Conservation (phyloP, 2,329 filamentous ascomycete species). For the Trichoderma sp. region DNA sequence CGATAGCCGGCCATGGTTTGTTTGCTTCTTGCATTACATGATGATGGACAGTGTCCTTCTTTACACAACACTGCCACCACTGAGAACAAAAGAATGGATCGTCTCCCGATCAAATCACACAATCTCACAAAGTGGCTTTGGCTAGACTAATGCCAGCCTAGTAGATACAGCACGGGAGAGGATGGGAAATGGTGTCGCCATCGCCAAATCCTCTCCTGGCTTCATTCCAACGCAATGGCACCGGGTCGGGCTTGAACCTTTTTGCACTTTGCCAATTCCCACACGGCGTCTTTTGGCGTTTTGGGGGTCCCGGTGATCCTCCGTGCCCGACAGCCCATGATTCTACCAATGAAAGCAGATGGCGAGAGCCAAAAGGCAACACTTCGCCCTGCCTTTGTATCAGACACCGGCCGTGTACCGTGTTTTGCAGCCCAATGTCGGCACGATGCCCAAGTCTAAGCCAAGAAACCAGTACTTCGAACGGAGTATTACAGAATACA, state of each 20-base stretch:
- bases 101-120: not conserved
- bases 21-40: not conserved
- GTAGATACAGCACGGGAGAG: not conserved
- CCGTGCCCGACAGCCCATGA: not conserved
- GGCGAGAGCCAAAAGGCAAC: not conserved
- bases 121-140: conserved; percentile 2
- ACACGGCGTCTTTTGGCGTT: not conserved
- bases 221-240: conserved; percentile 15
- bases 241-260: conserved; percentile 6
- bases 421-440: not conserved
- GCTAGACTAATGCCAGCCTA: not conserved
- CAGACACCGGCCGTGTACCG: not conserved
- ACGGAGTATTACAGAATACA: not conserved
- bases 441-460: conserved; percentile 2
- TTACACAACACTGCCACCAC: conserved; percentile 14
- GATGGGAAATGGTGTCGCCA: not conserved
- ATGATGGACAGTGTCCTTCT: not conserved
- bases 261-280: not conserved
- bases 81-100: not conserved
- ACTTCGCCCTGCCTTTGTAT: not conserved
- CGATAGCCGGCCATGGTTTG: not conserved
- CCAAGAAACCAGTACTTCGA: not conserved
- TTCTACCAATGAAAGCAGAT: not conserved
- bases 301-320: not conserved
- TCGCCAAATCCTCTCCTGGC: not conserved